These are phyloP conservation scores for Colletotrichum sp. DNA, from an alignment of 2,329 filamentous ascomycete genomes.

Conservation along the genomic window DNA sequence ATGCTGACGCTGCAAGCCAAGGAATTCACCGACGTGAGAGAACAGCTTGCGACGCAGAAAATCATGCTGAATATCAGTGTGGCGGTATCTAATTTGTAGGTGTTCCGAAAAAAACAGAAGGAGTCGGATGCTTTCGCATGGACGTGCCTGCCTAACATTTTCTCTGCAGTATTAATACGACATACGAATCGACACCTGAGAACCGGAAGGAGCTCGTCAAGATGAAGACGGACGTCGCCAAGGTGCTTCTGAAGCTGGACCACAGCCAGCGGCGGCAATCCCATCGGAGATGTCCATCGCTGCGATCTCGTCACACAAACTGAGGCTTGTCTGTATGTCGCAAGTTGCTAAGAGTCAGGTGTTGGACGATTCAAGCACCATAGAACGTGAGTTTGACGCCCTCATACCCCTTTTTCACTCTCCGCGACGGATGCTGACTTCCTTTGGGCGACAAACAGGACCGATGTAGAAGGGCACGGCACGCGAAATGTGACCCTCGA, in stretches of 20 bases:
- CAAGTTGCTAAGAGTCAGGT: background rate
- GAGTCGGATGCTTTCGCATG: background rate
- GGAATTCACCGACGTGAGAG: background rate
- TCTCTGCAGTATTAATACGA: background rate
- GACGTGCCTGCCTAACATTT: background rate
- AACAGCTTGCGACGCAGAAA: background rate
- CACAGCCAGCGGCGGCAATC: background rate
- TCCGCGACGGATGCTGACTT: background rate
- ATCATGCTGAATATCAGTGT: background rate
- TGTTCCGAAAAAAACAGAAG: background rate
- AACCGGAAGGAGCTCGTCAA: background rate
- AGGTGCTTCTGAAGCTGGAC: background rate
- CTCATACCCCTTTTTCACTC: background rate
- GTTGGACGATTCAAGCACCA: background rate
- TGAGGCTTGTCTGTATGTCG: background rate
- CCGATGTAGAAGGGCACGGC: background rate
- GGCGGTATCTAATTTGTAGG: constrained; percentile 5
- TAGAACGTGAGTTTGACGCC: background rate
- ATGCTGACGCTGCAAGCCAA: background rate
- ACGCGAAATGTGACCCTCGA: background rate
- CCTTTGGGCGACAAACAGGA: background rate
- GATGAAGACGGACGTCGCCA: background rate
- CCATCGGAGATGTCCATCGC: background rate
- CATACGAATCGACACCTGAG: background rate
- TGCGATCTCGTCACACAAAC: background rate